Base-by-base conservation (phyloP, 2,329 filamentous ascomycete species). In the Dendrostoma leiphaemia region DNA sequence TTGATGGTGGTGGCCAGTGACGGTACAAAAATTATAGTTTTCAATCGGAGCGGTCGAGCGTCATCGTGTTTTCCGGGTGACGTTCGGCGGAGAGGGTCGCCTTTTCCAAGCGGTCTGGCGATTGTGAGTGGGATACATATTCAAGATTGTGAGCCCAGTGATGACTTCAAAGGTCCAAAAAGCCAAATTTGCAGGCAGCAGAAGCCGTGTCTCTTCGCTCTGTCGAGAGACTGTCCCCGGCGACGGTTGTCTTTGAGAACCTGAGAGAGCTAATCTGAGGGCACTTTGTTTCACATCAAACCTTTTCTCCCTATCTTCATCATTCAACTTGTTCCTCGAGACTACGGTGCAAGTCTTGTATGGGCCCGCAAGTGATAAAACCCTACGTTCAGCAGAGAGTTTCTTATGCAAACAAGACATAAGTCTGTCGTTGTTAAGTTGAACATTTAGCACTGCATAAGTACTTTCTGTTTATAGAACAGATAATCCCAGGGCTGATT, bases 221-320 rank as follows among this genome's bases (percentile, higher is more conserved):
- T 45, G 38, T 23, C 51, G 44, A 51, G 51, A 52, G 45, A 41
- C 23, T 61, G 45, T 35, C 51, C 21, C 51, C 40, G 40, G 50
- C 59, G 61, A 60, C 62, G 57, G 68, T 69, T 69, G 67, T 69
- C 69, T 53, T 60, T 71, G 69, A 69, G 69, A 72, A 72, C 69
- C 57, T 43, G 66, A 70, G 69, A 72, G 69, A 72, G 69, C 69
- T 72, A 65, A 71, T 71, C 69, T 71, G 69, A 72, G 69, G 68
- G 70, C 65, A 54, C 40, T 40, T 19, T 15, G 45, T 24, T 24
- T 37, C 52, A n/a, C n/a, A n/a, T n/a, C n/a, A n/a, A n/a, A n/a
- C 28, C 48, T 46, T 29, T 53, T 53, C 35, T 58, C 9, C 23
- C 47, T 37, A 31, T 56, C 51, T 24, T 31, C 41, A 17, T 37